Percentiles rank a stretch among this genome's conserved stretches.
Evolutionary conservation across 225 moss, liverwort and hornwort genomes (phyloP).

Genomic region (Straminergon stramineum): DNA sequence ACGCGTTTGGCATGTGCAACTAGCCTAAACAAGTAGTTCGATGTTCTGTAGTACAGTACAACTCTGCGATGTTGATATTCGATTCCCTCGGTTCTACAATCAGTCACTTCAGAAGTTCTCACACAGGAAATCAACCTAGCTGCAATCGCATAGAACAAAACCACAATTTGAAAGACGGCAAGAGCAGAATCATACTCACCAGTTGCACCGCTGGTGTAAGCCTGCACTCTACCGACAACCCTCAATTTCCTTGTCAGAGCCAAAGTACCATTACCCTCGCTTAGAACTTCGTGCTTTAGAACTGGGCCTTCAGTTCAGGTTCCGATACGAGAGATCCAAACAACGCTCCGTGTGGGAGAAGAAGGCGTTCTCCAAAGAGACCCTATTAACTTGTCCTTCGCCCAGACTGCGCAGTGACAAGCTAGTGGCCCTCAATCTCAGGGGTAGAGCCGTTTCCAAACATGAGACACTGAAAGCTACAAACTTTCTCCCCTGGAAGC

Average conservation of each 20-base stretch:
- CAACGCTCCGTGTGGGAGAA: background rate
- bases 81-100: background rate
- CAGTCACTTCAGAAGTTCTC: background rate
- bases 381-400: no score
- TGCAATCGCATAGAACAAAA: background rate
- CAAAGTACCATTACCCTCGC: background rate
- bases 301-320: background rate
- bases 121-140: background rate
- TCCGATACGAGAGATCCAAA: background rate
- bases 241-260: background rate
- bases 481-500: no score
- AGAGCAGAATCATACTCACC: background rate
- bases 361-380: no score
- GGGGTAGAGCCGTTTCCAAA: background rate
- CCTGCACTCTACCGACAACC: background rate
- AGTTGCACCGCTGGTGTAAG: background rate
- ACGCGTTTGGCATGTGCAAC: no score
- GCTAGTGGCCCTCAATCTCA: no score
- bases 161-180: no score
- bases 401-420: no score
- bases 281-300: background rate
- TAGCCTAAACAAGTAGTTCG: no score
- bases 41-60: no score
- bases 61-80: background rate
- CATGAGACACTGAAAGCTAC: background rate